phyloP scores from a whole-genome alignment of 768 basidiomycete species.

The Kwoniella pini region DNA sequence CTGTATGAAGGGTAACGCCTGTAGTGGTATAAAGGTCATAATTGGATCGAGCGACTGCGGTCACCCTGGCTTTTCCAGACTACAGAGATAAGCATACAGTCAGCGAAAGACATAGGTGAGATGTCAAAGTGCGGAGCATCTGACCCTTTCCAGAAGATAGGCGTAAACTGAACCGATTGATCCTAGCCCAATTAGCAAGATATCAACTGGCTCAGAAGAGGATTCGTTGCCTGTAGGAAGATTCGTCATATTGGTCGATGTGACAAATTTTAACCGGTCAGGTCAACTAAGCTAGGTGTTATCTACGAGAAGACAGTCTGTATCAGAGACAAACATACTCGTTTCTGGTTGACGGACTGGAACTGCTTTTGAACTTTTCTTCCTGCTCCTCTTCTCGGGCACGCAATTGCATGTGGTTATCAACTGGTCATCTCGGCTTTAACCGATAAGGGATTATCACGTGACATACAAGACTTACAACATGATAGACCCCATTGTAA shows the following conservation, averaged over 20 bases:
- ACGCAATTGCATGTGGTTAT: background rate
- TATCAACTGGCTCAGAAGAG: slow-evolving; percentile 26
- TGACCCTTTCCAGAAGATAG: slow-evolving; percentile 68
- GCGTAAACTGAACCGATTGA: slow-evolving; percentile 48
- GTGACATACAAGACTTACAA: background rate
- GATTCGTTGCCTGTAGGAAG: background rate
- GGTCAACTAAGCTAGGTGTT: too few species aligned
- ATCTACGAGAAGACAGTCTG: too few species aligned
- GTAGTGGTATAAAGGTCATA: slow-evolving; percentile 56
- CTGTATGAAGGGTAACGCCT: slow-evolving; percentile 58
- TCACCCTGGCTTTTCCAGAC: slow-evolving; percentile 66
- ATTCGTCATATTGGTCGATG: slow-evolving; percentile 7
- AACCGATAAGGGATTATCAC: background rate
- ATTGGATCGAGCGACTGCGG: slow-evolving; percentile 72
- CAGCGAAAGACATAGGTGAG: too few species aligned
- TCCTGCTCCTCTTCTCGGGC: background rate
- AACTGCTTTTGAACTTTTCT: background rate
- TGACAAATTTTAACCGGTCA: too few species aligned
- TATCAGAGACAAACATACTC: too few species aligned
- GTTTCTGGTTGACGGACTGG: too few species aligned
- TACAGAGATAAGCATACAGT: slow-evolving; percentile 35
- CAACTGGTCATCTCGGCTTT: background rate
- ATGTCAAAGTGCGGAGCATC: slow-evolving; percentile 28
- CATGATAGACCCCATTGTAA: too few species aligned
- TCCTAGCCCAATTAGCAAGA: slow-evolving; percentile 47